Evolutionary conservation across 2,329 filamentous ascomycete species (phyloP).

Genomic region (Diaporthe sp.): DNA sequence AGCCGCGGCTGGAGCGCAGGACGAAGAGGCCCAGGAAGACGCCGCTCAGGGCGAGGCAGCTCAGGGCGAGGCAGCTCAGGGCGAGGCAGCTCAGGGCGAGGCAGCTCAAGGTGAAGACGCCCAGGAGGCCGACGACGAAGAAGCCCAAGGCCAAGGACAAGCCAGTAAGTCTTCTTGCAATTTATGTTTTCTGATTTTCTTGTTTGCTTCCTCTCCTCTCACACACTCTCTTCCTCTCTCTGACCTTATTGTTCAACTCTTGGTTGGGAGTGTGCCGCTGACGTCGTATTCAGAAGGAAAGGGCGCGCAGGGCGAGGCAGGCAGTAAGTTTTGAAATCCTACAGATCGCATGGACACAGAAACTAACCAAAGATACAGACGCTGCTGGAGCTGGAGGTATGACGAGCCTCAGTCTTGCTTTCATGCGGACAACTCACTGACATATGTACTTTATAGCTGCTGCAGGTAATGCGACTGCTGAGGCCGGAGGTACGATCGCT

Average conservation of each 20-base stretch:
- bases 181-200: too few species aligned
- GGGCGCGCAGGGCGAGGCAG: too few species aligned
- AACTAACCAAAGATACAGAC: background rate
- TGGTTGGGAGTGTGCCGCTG: too few species aligned
- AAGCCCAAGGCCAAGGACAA: too few species aligned
- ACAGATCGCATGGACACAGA: background rate
- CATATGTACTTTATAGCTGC: background rate
- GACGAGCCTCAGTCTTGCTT: background rate
- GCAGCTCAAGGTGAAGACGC: background rate
- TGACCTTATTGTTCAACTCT: too few species aligned
- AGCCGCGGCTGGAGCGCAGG: background rate
- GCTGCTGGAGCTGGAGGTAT: constrained; percentile 11
- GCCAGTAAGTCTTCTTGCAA: too few species aligned
- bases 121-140: background rate
- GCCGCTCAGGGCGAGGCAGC: background rate
- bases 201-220: too few species aligned
- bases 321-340: background rate
- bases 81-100: background rate
- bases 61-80: background rate
- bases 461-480: background rate
- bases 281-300: too few species aligned
- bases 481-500: background rate
- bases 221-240: too few species aligned
- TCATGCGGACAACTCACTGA: background rate
- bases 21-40: background rate